Evolutionary conservation across 495 filamentous ascomycete genomes (phyloP), one percentile per base, ranked within the genome.

Genomic region (Lophium mytilinum): DNA sequence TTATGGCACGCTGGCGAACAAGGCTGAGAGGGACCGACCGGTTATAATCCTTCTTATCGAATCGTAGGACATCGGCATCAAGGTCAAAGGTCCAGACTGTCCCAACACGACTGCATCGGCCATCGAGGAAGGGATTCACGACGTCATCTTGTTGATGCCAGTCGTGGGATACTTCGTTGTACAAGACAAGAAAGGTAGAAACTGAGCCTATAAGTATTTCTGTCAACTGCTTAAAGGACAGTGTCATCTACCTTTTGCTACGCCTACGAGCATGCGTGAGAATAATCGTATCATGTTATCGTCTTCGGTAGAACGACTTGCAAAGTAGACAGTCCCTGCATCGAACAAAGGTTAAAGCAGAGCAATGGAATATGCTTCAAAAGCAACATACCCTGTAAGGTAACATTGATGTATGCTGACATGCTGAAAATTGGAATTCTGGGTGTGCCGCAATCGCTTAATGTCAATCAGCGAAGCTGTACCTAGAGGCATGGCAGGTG

Each of bases 271-370:
- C 49, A n/a, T 53, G 49, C 49, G 52, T 52, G 49, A 58, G 53
- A 46, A 58, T 24, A 52, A 46, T 48, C 41, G 48, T 42, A 58
- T n/a, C 49, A 50, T 58, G 36, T 1, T 37, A 48, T 30, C 39
- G 17, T 52, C 56, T 58, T 58, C 56, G 37, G 21, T 49, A 58
- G 48, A 52, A 58, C 48, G 37, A 53, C 41, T 19, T 53, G 48
- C 36, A 53, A 58, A 58, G 47, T 58, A 58, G 56, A 58, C 48
- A 30, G 56, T 46, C 56, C 56, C 56, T 58, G 48, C 30, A 58
- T 46, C 46, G 7, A 10, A 39, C 53, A 37, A 58, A 52, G 52
- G 37, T n/a, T 35, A 10, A 34, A 24, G 24, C 41, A 52, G 18
- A 14, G 19, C 21, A 42, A 7, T 46, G 41, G 52, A 4, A n/a